Base-by-base conservation (phyloP, 805 yeast genomes). In the Monosporozyma siamensis region DNA sequence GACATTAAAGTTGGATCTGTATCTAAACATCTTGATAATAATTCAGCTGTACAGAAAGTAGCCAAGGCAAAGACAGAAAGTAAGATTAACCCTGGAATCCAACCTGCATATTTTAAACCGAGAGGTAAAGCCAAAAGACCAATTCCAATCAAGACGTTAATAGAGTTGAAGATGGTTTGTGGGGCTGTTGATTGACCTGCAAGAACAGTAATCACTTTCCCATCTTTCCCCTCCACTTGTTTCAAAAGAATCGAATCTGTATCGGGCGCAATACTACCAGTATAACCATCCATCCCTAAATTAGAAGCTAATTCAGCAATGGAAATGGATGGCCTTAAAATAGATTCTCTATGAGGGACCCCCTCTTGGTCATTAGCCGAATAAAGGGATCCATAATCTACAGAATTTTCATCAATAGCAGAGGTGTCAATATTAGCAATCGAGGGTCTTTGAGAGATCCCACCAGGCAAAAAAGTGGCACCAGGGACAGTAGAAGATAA, bases 161-260 rank as follows among this genome's bases (percentile, higher is more conserved):
- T 78, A 1, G 89, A 79, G 52, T 84, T 84, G 68, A 83, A 82
- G 4, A 81, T 65, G 0, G 94, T 83, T 56, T 83, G 94, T 1
- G 83, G 77, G 0, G 77, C 78, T 0, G 92, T 84, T 3, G 95
- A 83, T 58, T 82, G 87, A 32, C 95, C 95, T 2, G 82, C 83
- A 39, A 82, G 65, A 46, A 83, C 77, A 2, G 89, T 80, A 34
- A 82, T 72, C 4, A 79, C 66, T 44, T 77, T 75, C 5, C 95
- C 95, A 49, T 80, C 79, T 43, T 70, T 64, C 43, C 79, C 82
- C 56, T 84, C 92, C 18, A 84, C 75, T 54, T 74, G 75, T 52
- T 75, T 75, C 44, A 80, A 59, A 39, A 74, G 69, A 41, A 80
- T 57, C 9, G 78, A 77, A 23, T 75, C 72, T 1, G 77, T 55